Evolutionary conservation across 768 basidiomycete genomes (phyloP), one percentile per base, ranked within the genome.

Genomic region (Auricularia sp.): DNA sequence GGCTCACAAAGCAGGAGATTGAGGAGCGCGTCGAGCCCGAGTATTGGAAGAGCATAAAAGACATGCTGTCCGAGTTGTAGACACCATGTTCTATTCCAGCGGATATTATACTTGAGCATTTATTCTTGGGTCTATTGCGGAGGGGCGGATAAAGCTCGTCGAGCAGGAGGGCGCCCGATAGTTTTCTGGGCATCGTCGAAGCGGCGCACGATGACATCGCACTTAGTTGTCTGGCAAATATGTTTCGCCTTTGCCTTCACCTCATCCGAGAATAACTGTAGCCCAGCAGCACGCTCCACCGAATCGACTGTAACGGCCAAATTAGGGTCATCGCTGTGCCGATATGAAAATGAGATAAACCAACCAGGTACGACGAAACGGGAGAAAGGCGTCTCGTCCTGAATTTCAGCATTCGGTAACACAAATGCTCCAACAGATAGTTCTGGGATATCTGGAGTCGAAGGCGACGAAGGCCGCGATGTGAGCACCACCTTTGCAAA

Each of bases 401-500:
- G 84, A 66, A 99, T 98, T 63, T 83, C 78, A n/a, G 91, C 86
- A 74, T 99, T 99, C 0, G 97, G 97, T 12, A 99, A 82, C 5
- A 98, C 91, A 72, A 99, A 99, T 11, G 95, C 97, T 12, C 95
- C 97, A 2, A 90, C 84, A 0, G 91, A 85, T 54, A 96, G 79
- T 68, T 98, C 93, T 4, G 81, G 79, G 14, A 86, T 72, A 63
- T 89, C 78, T 5, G 86, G 91, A 0, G 81, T 87, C 42, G 82
- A 82, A 10, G 90, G 88, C 1, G 90, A 91, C 33, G 83, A 79
- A 0, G 91, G 88, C 67, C 83, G 83, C 0, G 91, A 82, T 1
- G 90, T 82, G 62, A 98, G 79, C 29, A 98, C 86, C 36, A 98
- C 95, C 74, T 98, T 98, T 36, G 96, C 95, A 73, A 98, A 98